phyloP scores from a whole-genome alignment of 2,329 filamentous ascomycete species.

The Botrytis deweyae region DNA sequence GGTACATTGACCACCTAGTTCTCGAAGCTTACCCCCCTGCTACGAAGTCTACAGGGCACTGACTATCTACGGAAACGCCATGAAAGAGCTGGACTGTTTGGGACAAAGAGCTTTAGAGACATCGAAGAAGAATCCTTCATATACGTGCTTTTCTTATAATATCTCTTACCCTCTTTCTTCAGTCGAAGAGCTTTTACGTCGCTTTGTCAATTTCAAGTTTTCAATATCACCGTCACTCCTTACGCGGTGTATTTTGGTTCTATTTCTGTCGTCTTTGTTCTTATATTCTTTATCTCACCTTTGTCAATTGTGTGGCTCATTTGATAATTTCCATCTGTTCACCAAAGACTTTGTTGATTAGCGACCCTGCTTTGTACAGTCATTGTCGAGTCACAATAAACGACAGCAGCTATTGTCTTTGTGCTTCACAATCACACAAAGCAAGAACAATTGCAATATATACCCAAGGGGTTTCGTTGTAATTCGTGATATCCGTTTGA shows the following conservation, averaged over 20 bases:
- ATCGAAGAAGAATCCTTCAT: not conserved
- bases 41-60: constrained; percentile 12
- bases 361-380: not conserved
- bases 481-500: not conserved
- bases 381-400: constrained; percentile 10
- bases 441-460: constrained; percentile 2
- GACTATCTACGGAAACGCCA: not conserved
- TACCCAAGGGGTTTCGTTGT: not conserved
- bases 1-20: not conserved
- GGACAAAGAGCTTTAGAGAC: not conserved
- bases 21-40: constrained; percentile 6
- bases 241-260: constrained; percentile 32
- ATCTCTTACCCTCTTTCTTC: constrained; percentile 13
- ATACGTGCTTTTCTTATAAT: constrained; percentile 9
- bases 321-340: not conserved
- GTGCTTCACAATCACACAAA: not conserved
- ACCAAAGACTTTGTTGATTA: not conserved
- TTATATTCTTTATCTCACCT: not conserved
- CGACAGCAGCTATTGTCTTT: constrained; percentile 4
- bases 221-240: constrained; percentile 38
- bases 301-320: not conserved
- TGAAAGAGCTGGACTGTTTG: constrained; percentile 4
- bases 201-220: constrained; percentile 1
- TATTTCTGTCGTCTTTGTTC: constrained; percentile 15
- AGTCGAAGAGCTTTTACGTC: constrained; percentile 10